A percentile compares a stretch with the other conserved stretches of the same genome.
These are phyloP conservation scores for Barbarea vulgaris DNA, from an alignment of 345 rosid genomes.

Conservation along the genomic window DNA sequence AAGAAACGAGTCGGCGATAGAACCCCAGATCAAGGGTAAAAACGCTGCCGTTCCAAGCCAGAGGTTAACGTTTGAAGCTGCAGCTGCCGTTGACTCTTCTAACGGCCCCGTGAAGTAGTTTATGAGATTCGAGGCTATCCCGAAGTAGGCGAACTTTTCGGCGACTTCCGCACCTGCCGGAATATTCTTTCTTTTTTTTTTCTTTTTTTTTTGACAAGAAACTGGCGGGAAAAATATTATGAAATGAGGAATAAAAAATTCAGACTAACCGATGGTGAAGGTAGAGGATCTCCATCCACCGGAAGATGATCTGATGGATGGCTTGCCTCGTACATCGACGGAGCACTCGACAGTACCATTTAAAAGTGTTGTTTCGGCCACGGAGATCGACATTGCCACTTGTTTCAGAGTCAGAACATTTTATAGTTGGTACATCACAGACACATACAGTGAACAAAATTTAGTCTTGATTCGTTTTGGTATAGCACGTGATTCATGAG, in stretches of 20 bases:
- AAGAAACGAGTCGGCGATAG: conserved; percentile 52
- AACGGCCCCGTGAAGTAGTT: conserved; percentile 50
- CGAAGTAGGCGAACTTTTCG: conserved; percentile 51
- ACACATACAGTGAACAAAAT: too few relatives aligned
- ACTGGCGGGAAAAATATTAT: neutral
- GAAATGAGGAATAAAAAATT: neutral
- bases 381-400: conserved; percentile 6
- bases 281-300: conserved; percentile 19
- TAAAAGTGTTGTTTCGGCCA: conserved; percentile 12
- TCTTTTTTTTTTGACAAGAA: too few relatives aligned
- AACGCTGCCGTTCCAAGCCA: conserved; percentile 48
- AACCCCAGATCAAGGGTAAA: conserved; percentile 50
- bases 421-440: too few relatives aligned
- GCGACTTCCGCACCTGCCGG: conserved; percentile 46
- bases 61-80: conserved; percentile 50
- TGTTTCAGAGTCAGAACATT: too few relatives aligned
- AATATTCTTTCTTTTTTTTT: neutral
- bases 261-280: conserved; percentile 16
- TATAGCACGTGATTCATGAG: too few relatives aligned
- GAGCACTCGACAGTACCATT: neutral
- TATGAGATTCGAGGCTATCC: conserved; percentile 44
- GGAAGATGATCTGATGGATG: conserved; percentile 9
- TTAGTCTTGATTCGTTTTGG: too few relatives aligned
- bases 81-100: conserved; percentile 48
- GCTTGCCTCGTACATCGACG: conserved; percentile 23